phyloP scores from a whole-genome alignment of 2,329 filamentous ascomycete genomes.

The Nigrospora oryzae region DNA sequence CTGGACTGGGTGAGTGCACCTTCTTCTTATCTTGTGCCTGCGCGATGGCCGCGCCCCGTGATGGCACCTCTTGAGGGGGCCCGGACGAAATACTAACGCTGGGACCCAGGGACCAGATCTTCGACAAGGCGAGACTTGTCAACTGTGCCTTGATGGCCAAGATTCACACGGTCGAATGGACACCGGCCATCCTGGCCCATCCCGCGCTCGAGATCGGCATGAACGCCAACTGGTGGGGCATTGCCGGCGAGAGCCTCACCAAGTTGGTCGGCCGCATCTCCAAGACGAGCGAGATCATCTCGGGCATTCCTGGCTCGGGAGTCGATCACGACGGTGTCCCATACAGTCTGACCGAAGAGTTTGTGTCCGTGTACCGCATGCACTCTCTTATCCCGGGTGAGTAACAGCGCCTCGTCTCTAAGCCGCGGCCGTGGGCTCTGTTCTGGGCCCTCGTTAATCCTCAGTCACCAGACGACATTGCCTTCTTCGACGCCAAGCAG shows the following conservation, averaged over 20 bases:
- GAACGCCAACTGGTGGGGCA: conserved; percentile 36
- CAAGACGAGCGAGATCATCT: conserved; percentile 27
- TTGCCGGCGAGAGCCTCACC: conserved; percentile 29
- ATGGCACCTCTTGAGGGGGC: not conserved
- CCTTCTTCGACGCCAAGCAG: conserved; percentile 13
- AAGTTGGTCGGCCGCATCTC: conserved; percentile 31
- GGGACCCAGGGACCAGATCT: conserved; percentile 24
- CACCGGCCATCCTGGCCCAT: conserved; percentile 35
- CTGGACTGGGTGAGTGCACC: conserved; percentile 17
- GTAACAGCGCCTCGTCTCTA: not conserved
- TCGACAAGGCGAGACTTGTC: conserved; percentile 33
- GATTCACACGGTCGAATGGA: conserved; percentile 41
- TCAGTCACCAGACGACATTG: conserved; percentile 10
- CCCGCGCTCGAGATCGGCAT: conserved; percentile 32
- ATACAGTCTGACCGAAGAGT: conserved; percentile 33
- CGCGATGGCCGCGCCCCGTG: not conserved
- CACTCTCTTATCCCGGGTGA: conserved; percentile 27
- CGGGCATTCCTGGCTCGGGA: conserved; percentile 11
- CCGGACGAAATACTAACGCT: not conserved
- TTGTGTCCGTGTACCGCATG: conserved; percentile 33
- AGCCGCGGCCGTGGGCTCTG: not conserved
- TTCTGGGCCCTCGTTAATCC: not conserved
- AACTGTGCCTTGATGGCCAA: conserved; percentile 39
- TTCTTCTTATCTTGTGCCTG: not conserved
- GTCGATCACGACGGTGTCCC: conserved; percentile 27